Conservation (phyloP, 148 eudicot species). For the Spergularia bocconei region DNA sequence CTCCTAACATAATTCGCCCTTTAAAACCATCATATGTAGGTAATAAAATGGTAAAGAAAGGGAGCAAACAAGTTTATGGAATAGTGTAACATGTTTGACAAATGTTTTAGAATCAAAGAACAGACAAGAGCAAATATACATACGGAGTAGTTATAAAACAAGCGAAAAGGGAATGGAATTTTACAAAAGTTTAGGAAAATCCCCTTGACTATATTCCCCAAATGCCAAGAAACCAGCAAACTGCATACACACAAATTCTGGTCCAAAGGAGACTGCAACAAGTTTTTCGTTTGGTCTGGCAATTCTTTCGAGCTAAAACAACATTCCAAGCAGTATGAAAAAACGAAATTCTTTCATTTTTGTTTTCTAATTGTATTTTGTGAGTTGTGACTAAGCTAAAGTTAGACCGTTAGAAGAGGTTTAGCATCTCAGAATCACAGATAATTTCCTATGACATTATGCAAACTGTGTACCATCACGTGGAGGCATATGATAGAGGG, state of each 20-base stretch:
- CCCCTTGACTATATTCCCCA: not conserved
- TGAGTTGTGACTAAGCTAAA: slow-evolving; percentile 4
- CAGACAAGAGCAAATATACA: no score
- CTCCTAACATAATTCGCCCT: no score
- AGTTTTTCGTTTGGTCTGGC: not conserved
- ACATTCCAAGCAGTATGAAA: not conserved
- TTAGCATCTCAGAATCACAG: not conserved
- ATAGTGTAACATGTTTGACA: no score
- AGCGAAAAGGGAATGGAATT: no score
- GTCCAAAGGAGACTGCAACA: not conserved
- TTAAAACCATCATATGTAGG: no score
- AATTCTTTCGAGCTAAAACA: not conserved
- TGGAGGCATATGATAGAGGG: slow-evolving; percentile 34
- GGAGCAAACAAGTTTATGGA: no score
- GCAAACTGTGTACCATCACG: slow-evolving; percentile 36
- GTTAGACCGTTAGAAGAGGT: not conserved
- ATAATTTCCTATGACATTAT: not conserved
- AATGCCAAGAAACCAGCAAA: not conserved
- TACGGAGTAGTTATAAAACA: no score
- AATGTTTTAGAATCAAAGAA: no score
- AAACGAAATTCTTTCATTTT: no score
- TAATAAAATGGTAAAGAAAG: no score
- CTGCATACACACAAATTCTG: not conserved
- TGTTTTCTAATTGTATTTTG: not conserved
- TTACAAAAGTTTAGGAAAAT: no score